Base-by-base conservation (phyloP, 768 basidiomycete genomes). In the Serendipita sp. region DNA sequence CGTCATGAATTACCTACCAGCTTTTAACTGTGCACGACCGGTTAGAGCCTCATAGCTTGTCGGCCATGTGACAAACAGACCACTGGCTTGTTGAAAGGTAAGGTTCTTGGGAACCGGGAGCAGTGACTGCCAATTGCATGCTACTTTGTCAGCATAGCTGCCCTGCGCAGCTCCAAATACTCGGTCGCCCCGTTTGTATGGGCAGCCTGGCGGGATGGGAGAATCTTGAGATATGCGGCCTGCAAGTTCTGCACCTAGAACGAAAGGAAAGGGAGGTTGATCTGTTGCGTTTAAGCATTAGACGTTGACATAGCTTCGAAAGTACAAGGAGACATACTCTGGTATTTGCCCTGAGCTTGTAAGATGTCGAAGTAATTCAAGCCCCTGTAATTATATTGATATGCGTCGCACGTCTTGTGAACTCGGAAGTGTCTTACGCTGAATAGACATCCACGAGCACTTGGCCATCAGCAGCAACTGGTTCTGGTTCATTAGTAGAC, bases 11-110 rank as follows among this genome's bases (percentile, higher is more conserved):
- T 20, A 69, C 76, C 53, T 41, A 84, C 90, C 92, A 61, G 82
- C 73, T 69, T 92, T 83, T 43, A 93, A 73, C 50, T 88, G 75
- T 13, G 90, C 95, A 60, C 93, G 78, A 11, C 87, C 88, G 0
- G 92, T 87, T 14, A 99, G 75, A 0, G 85, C 96, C 69, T 94
- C 93, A 68, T 96, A 97, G 65, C 85, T 87, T 3, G 95, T 98
- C 0, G 92, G 90, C 82, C 88, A 92, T 5, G 91, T 94, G n/a
- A 97, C 74, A 67, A 73, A 88, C 58, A 96, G 70, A 2, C 89
- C 91, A 86, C 91, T 86, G 3, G 91, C 94, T 71, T 95, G 83
- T 64, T 95, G 90, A 67, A 83, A 92, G 4, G 81, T 78, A 72
- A 97, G 77, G 44, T 77, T 77, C 51, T 84, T 78, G 0, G 95